Conservation (phyloP, 345 rosid genomes). For the Turnera subulata region DNA sequence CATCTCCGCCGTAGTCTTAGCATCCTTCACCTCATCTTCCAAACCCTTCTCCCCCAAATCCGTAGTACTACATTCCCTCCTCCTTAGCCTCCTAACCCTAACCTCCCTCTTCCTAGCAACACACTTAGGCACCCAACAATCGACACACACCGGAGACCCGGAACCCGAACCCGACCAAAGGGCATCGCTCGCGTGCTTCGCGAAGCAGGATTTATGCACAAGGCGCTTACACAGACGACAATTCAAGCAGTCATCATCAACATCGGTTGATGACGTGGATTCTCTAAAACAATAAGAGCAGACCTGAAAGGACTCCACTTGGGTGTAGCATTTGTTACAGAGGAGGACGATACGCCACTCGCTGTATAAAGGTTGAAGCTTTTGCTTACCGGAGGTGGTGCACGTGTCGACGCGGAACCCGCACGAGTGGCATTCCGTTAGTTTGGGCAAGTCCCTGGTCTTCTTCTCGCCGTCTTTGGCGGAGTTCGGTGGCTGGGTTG, state of each 20-base stretch:
- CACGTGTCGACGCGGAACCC: constrained; percentile 35
- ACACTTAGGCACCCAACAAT: constrained; percentile 58
- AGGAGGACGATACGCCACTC: constrained; percentile 55
- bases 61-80: constrained; percentile 7
- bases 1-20: constrained; percentile 12
- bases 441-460: constrained; percentile 52
- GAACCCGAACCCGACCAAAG: constrained; percentile 8
- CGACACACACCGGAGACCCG: constrained; percentile 43
- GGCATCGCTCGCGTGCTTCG: constrained; percentile 20
- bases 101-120: constrained; percentile 18
- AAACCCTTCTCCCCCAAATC: constrained; percentile 17
- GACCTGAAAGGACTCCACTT: constrained; percentile 33
- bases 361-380: constrained; percentile 43
- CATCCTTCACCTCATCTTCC: constrained; percentile 25
- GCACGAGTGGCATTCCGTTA: constrained; percentile 57
- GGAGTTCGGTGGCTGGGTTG: too few relatives aligned
- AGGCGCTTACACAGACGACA: constrained; percentile 34
- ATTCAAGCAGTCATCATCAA: constrained; percentile 23
- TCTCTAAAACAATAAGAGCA: constrained; percentile 53
- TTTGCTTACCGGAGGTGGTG: constrained; percentile 28
- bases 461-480: constrained; percentile 25
- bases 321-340: constrained; percentile 33
- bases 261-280: not conserved
- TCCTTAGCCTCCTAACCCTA: not conserved
- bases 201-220: constrained; percentile 41